Conservation (phyloP, 2,329 filamentous ascomycete genomes). For the Monosporascus sp. region DNA sequence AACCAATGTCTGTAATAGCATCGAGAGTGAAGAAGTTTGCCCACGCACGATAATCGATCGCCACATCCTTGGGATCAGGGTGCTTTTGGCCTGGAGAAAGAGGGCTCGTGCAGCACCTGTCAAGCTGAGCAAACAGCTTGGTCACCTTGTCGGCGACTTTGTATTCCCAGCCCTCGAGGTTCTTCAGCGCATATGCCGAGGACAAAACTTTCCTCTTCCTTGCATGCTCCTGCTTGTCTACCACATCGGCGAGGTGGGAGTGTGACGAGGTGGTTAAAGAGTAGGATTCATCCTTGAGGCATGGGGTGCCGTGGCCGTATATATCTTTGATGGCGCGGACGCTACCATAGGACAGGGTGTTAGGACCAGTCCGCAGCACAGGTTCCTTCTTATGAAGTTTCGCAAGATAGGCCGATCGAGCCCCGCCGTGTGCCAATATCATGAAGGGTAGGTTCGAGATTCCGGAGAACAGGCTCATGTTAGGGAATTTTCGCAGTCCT, state of each 20-base stretch:
- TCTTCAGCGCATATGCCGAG: conserved; percentile 46
- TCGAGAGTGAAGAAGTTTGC: conserved; percentile 53
- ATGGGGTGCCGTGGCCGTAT: conserved; percentile 45
- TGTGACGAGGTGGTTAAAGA: conserved; percentile 39
- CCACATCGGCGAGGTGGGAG: conserved; percentile 46
- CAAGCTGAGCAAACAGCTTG: conserved; percentile 38
- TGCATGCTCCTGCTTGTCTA: conserved; percentile 46
- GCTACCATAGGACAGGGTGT: conserved; percentile 36
- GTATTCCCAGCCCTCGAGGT: conserved; percentile 49
- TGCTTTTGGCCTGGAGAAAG: conserved; percentile 21
- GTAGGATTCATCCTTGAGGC: conserved; percentile 46
- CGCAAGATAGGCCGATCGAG: conserved; percentile 36
- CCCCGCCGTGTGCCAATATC: conserved; percentile 35
- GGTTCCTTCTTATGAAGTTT: conserved; percentile 41
- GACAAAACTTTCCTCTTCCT: conserved; percentile 46
- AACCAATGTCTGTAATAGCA: conserved; percentile 51
- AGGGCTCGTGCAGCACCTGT: conserved; percentile 34
- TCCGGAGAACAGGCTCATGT: conserved; percentile 36
- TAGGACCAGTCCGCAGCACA: conserved; percentile 41
- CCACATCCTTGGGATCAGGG: conserved; percentile 33
- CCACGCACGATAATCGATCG: conserved; percentile 45
- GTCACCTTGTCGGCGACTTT: conserved; percentile 48
- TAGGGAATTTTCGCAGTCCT: conserved; percentile 41
- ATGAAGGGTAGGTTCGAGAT: conserved; percentile 43
- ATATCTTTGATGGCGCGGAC: conserved; percentile 43